Base-by-base conservation (phyloP, 1,139 yeast species). In the Sugiyamaella castrensis region DNA sequence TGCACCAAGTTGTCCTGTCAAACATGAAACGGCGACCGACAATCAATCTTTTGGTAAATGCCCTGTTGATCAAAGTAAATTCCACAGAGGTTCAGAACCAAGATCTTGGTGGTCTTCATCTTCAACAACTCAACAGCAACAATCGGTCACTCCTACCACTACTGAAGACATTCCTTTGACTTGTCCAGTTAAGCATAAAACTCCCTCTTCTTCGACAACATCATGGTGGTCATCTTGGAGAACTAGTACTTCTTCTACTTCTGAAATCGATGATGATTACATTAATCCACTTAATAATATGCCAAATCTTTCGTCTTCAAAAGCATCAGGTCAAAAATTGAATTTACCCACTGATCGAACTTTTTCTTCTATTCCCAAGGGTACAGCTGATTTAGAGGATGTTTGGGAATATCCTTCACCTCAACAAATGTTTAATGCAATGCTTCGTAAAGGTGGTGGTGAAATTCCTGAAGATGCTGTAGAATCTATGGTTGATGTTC, bases 331-430 rank as follows among this genome's bases (percentile, higher is more conserved):
- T 16, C 98, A 92, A 66, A 80, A 76, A 52, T 62, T 87, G 43
- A 79, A 77, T 31, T 74, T 92, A 37, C 89, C 97, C 6, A 87
- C 94, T 0, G 87, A 84, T 47, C 80, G 97, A 60, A 85, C 95
- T 2, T 69, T 83, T 38, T 87, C 96, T 9, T 72, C 89, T 4
- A 92, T 92, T 51, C 98, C 99, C 15, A 77, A 88, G 56, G 98
- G 98, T 26, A 79, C 76, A 34, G 64, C 69, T n/a, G 73, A 71
- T 2, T 76, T 72, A 26, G 79, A 79, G 53, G 91, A 95, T 0
- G 80, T 83, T 41, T 92, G 99, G 99, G 98, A 92, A 67, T 92
- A 94, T 66, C 99, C 99, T 1, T 88, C 96, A 1, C 98, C 99
- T 1, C 98, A 92, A 67, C 98, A 92, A 66, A 94, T 92, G 98